Percentiles rank a stretch among this genome's conserved stretches.
Evolutionary conservation across 2,329 filamentous ascomycete species (phyloP).

Genomic region (Hypoxylon sp.): DNA sequence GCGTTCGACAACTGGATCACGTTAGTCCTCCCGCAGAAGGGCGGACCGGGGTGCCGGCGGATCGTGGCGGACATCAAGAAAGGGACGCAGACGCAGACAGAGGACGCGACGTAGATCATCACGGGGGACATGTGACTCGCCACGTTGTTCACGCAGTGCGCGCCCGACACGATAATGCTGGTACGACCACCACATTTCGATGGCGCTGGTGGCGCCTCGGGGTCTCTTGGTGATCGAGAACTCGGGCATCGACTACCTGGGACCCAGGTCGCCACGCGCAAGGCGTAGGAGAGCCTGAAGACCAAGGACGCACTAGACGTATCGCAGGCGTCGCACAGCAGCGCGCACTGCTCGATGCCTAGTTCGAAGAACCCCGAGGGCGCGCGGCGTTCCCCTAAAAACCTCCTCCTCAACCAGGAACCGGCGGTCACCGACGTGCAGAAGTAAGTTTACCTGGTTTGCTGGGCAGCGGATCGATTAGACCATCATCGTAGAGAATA

Average conservation of each 20-base stretch:
- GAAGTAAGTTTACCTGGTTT: slow-evolving; percentile 29
- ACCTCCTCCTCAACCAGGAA: slow-evolving; percentile 29
- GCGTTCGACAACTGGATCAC: slow-evolving; percentile 49
- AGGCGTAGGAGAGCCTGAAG: slow-evolving; percentile 47
- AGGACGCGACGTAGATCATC: slow-evolving; percentile 63
- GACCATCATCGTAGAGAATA: slow-evolving; percentile 9
- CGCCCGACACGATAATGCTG: slow-evolving; percentile 60
- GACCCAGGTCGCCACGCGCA: slow-evolving; percentile 49
- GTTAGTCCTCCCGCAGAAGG: slow-evolving; percentile 62
- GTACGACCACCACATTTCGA: slow-evolving; percentile 63
- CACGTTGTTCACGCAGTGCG: slow-evolving; percentile 60
- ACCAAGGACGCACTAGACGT: slow-evolving; percentile 41
- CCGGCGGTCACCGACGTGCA: slow-evolving; percentile 23
- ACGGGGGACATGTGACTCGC: slow-evolving; percentile 67
- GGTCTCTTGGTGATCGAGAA: slow-evolving; percentile 63
- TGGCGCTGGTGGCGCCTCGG: slow-evolving; percentile 61
- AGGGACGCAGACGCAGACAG: slow-evolving; percentile 59
- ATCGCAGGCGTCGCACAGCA: slow-evolving; percentile 29
- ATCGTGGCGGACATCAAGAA: slow-evolving; percentile 51
- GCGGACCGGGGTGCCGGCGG: slow-evolving; percentile 63
- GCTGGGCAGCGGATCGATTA: slow-evolving; percentile 32
- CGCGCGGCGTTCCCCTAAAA: slow-evolving; percentile 34
- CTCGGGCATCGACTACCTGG: slow-evolving; percentile 60
- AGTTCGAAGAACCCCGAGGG: slow-evolving; percentile 32
- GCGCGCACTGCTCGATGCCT: slow-evolving; percentile 32